These are phyloP conservation scores for Echinochloa phyllopogon DNA, from an alignment of 176 grass and related monocot species.

Conservation along the genomic window DNA sequence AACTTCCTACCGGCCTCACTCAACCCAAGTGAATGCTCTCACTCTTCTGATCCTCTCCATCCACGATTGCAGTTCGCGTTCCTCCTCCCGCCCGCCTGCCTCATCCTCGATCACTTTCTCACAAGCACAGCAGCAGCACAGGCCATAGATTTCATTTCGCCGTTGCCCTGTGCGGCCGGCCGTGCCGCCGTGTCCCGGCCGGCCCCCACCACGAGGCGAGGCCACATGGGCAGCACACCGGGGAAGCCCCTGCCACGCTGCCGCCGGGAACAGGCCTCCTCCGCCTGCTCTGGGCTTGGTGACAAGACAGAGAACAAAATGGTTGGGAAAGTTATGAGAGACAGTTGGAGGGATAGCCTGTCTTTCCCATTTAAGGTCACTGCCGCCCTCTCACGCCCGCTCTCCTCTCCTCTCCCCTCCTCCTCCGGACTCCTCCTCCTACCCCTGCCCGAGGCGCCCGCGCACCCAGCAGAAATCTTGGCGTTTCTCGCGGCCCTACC, in stretches of 20 bases:
- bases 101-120: background rate
- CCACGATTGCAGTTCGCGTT: background rate
- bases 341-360: conserved; percentile 58
- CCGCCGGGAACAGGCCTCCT: conserved; percentile 28
- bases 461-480: conserved; percentile 38
- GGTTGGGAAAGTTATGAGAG: conserved; percentile 63
- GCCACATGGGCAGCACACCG: conserved; percentile 53
- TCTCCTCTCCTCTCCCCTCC: background rate
- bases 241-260: conserved; percentile 26
- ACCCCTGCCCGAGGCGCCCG: no score
- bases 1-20: background rate
- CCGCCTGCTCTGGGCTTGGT: conserved; percentile 48
- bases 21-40: background rate
- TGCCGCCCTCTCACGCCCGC: conserved; percentile 24
- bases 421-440: no score
- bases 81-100: background rate
- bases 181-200: conserved; percentile 8
- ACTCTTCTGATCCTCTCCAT: background rate
- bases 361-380: conserved; percentile 71
- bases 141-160: background rate
- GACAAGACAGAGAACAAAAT: conserved; percentile 67
- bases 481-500: conserved; percentile 42
- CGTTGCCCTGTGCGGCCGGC: background rate
- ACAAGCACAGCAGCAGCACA: background rate
- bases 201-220: conserved; percentile 27